Conservation (phyloP, 257 asterid species). For the Solanum gandarillasii region DNA sequence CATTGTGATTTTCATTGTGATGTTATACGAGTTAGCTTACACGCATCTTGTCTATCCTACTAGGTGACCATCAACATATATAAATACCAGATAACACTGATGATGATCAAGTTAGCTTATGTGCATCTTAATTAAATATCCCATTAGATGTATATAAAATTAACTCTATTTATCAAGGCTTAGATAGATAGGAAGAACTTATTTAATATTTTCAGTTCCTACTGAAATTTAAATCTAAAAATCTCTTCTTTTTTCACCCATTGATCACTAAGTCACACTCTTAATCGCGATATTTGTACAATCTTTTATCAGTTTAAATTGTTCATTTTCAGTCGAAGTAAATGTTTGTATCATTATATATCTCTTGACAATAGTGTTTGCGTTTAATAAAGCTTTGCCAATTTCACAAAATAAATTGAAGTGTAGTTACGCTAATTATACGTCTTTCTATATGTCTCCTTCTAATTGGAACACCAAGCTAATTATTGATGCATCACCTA, state of each 20-base stretch:
- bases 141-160: neutral
- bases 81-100: accelerated
- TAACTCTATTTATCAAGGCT: neutral
- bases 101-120: neutral
- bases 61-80: neutral
- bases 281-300: neutral
- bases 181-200: accelerated
- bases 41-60: accelerated
- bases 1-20: too few species aligned
- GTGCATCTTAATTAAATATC: neutral
- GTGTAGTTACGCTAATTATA: neutral
- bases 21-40: neutral
- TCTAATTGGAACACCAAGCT: neutral
- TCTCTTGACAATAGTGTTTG: neutral
- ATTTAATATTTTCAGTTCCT: neutral
- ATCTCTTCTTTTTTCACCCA: neutral
- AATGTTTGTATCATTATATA: neutral
- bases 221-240: neutral
- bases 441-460: neutral
- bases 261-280: neutral
- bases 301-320: neutral
- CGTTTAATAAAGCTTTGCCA: neutral
- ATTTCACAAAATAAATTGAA: neutral
- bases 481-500: neutral
- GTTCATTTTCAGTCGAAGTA: neutral